phyloP scores from a whole-genome alignment of 2,329 filamentous ascomycete genomes.

The Aspergillus terreus region DNA sequence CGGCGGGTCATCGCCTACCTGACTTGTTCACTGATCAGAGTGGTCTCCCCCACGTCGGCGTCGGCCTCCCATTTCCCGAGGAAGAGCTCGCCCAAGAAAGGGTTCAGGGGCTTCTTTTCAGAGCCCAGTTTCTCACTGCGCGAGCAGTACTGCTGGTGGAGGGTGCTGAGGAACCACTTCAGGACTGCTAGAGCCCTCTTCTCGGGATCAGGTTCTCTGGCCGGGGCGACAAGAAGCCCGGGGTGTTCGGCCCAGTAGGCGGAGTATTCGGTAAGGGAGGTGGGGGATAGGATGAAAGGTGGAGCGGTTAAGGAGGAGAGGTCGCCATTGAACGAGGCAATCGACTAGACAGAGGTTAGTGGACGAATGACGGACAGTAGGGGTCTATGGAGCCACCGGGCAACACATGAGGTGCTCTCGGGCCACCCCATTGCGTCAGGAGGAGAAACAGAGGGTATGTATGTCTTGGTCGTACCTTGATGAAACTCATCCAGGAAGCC shows the following conservation, averaged over 20 bases:
- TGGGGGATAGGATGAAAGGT: constrained; percentile 76
- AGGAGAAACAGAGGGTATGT: neutral
- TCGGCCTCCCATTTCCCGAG: constrained; percentile 84
- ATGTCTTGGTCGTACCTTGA: constrained; percentile 35
- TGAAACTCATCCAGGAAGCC: constrained; percentile 46
- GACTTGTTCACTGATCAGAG: constrained; percentile 91
- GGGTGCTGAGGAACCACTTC: constrained; percentile 91
- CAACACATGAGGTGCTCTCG: neutral
- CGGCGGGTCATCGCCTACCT: constrained; percentile 42
- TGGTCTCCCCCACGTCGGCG: constrained; percentile 66
- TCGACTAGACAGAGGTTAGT: constrained; percentile 46
- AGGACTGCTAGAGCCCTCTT: constrained; percentile 84
- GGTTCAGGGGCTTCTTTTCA: constrained; percentile 97
- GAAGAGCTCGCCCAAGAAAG: constrained; percentile 93
- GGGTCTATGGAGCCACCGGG: neutral
- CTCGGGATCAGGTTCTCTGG: constrained; percentile 71
- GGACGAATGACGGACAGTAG: neutral
- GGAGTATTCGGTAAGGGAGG: constrained; percentile 75
- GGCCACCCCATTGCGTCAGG: neutral
- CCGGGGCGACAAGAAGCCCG: constrained; percentile 73
- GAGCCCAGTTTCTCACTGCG: constrained; percentile 78
- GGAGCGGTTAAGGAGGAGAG: constrained; percentile 76
- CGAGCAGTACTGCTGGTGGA: constrained; percentile 78
- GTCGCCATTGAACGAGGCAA: constrained; percentile 78
- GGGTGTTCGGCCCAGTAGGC: constrained; percentile 81